Conservation (phyloP, 306 rosid species). For the Acacia melanoxylon region DNA sequence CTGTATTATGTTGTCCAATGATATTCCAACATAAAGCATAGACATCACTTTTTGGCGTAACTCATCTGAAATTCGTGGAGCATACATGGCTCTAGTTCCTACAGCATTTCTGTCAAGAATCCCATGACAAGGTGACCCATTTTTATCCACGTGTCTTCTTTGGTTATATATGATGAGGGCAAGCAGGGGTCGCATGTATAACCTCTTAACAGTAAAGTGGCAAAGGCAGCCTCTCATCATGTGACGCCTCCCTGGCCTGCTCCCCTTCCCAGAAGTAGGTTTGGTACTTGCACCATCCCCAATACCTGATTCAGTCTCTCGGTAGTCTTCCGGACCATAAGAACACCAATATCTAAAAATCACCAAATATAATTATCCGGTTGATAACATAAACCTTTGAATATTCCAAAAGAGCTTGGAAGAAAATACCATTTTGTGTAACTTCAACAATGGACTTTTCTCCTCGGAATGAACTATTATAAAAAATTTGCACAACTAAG, state of each 20-base stretch:
- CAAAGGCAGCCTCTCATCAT: conserved; percentile 89
- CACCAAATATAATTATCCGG: conserved; percentile 2
- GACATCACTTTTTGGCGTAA: conserved; percentile 78
- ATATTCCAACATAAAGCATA: conserved; percentile 70
- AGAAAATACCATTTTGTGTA: not conserved
- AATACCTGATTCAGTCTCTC: conserved; percentile 49
- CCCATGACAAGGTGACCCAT: conserved; percentile 83
- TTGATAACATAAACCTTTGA: conserved; percentile 11
- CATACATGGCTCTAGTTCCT: conserved; percentile 92
- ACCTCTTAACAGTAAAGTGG: conserved; percentile 77
- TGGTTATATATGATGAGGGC: conserved; percentile 78
- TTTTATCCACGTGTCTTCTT: conserved; percentile 68
- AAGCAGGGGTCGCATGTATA: conserved; percentile 61
- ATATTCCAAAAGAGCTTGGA: conserved; percentile 3
- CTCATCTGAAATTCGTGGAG: conserved; percentile 79
- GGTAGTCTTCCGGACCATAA: conserved; percentile 83
- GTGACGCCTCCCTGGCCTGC: conserved; percentile 88
- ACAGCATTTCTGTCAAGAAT: conserved; percentile 67
- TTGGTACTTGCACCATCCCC: conserved; percentile 49
- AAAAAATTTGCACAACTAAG: not conserved
- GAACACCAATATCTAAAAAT: conserved; percentile 80
- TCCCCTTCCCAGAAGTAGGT: conserved; percentile 80
- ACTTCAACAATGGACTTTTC: not conserved
- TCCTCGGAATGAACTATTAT: not conserved
- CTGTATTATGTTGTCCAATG: conserved; percentile 66